These are phyloP conservation scores for Penicillium sp. DNA, from an alignment of 2,329 filamentous ascomycete species.

Conservation along the genomic window DNA sequence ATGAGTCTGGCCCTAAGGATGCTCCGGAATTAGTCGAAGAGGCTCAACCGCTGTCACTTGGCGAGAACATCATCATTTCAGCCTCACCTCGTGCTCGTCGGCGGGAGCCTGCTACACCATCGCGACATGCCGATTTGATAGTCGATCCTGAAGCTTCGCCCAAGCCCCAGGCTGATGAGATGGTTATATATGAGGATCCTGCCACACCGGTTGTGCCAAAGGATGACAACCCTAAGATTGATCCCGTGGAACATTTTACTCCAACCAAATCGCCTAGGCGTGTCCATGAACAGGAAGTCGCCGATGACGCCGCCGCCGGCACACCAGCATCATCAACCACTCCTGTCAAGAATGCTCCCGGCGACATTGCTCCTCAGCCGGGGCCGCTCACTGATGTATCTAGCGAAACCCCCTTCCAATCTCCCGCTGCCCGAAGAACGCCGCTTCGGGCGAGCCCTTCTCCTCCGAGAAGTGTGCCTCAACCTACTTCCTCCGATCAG, in stretches of 20 bases:
- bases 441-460: conserved; percentile 21
- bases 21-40: conserved; percentile 13
- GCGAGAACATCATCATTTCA: conserved; percentile 4
- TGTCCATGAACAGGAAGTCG: background rate
- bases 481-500: conserved; percentile 9
- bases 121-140: conserved; percentile 5
- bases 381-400: conserved; percentile 6
- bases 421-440: conserved; percentile 15
- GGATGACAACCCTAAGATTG: conserved; percentile 4
- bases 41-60: conserved; percentile 6
- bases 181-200: conserved; percentile 27
- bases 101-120: conserved; percentile 5
- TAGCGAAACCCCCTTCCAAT: conserved; percentile 14
- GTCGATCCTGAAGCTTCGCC: conserved; percentile 7
- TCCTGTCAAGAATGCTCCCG: conserved; percentile 8
- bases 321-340: conserved; percentile 6
- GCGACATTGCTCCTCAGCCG: conserved; percentile 11
- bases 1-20: conserved; percentile 1
- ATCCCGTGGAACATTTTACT: conserved; percentile 7
- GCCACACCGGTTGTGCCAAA: conserved; percentile 14
- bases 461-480: conserved; percentile 14
- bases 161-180: conserved; percentile 16
- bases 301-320: background rate
- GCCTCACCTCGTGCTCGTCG: conserved; percentile 5
- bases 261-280: conserved; percentile 11